Percentiles rank a stretch among this genome's conserved stretches.
These are phyloP conservation scores for Penicillium cosmopolitanum DNA, from an alignment of 495 filamentous ascomycete species.

Conservation along the genomic window DNA sequence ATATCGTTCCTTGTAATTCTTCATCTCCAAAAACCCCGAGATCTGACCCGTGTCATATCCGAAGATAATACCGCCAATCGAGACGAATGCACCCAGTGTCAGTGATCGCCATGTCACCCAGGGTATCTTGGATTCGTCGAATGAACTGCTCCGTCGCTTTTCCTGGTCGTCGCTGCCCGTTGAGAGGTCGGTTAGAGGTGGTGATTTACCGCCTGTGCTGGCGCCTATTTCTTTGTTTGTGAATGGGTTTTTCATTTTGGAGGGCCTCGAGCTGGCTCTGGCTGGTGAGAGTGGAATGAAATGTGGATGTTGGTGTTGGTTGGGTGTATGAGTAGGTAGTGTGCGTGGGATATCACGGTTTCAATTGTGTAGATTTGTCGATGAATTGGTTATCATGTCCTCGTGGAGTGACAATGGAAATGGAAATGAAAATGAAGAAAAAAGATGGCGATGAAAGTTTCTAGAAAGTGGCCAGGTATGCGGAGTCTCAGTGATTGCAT, in stretches of 20 bases:
- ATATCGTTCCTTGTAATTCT: conserved; percentile 48
- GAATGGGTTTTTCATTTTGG: conserved; percentile 20
- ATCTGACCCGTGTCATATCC: conserved; percentile 56
- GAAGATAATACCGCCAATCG: conserved; percentile 70
- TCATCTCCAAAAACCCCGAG: conserved; percentile 65
- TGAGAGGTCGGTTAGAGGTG: conserved; percentile 20
- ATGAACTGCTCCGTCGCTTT: conserved; percentile 15
- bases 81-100: conserved; percentile 53
- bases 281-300: too few species aligned
- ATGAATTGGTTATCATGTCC: too few species aligned
- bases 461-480: too few species aligned
- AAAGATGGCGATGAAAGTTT: too few species aligned
- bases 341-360: neutral
- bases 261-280: too few species aligned
- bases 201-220: conserved; percentile 8
- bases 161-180: conserved; percentile 13
- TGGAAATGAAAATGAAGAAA: too few species aligned
- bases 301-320: neutral
- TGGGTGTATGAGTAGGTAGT: too few species aligned
- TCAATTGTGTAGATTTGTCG: neutral
- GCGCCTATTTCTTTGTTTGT: neutral
- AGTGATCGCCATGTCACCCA: conserved; percentile 50
- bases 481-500: too few species aligned
- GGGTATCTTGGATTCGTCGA: conserved; percentile 39
- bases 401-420: too few species aligned